Base-by-base conservation (phyloP, 768 basidiomycete genomes). In the Pisolithus marmoratus region DNA sequence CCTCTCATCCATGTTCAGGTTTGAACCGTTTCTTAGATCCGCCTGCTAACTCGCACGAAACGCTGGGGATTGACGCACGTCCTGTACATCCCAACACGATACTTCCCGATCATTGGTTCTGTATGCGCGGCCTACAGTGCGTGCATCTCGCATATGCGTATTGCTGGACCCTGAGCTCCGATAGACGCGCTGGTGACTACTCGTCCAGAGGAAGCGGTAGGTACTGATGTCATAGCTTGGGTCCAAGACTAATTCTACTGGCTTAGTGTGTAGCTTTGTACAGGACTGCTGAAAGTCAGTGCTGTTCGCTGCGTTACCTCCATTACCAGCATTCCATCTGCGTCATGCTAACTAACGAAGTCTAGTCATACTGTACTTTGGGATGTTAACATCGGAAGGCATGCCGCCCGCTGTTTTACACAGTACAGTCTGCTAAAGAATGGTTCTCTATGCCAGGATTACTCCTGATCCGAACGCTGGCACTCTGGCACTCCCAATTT, bases 381-480 rank as follows among this genome's bases (percentile, higher is more conserved):
- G 44, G 22, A 56, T 56, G 55, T 19, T 50, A 12, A 29, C 52
- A 41, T 42, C 55, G 4, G 55, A 56, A 50, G 55, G 55, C 41
- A 14, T 7, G 37, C 11, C 6, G 20, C 22, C 22, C 31, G 17
- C 26, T 4, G 37, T 17, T 24, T 20, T 24, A 12, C 26, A 2
- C 11, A 27, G 19, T 8, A 42, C 17, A 42, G 4, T 23, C 14
- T 12, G 14, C 41, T 19, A 27, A 15, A 6, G 27, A 20, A 8
- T 15, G 8, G 22, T 5, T 2, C 17, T n/a, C 40, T 14, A 36
- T 15, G 9, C 24, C 19, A 55, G 54, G 54, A 22, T 45, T 56
- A 8, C 52, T 56, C 45, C 44, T 56, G 12, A 53, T 56, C 31
- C 55, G 55, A n/a, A 53, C 52, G 11, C 52, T 53, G 34, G 55